Evolutionary conservation across 305 asterid genomes (phyloP), one percentile per base, ranked within the genome.

Genomic region (Fraxinus paxiana): DNA sequence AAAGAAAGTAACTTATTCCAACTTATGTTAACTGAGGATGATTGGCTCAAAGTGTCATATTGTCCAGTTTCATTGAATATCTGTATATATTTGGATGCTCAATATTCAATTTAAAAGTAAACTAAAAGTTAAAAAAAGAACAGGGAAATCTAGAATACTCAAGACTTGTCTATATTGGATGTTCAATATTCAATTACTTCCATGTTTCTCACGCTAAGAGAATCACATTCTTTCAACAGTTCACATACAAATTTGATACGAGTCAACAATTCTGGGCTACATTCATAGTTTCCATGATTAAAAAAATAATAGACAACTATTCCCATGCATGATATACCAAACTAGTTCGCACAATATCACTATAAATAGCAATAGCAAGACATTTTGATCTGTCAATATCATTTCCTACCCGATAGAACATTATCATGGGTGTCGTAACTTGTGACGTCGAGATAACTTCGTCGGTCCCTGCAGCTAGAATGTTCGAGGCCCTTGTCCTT

Each of bases 401-500:
- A 6, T 65, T 65, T 65, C 35, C 37, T 4, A 1, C 37, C 1
- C 0, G 5, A 2, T 7, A 61, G 24, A 81, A 65, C 41, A 51
- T 5, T 35, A 82, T 70, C 54, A 87, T 87, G 88, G 88, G 85
- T 56, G 75, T 82, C 30, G n/a, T 48, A 33, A 65, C 85, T 7
- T 81, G 69, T 43, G 77, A 82, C 1, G 35, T 46, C 9, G 91
- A 88, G 83, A 48, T 86, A 67, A 70, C 79, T 33, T 82, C 87
- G 75, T 10, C 88, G 59, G n/a, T 87, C 74, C 72, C 89, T 2
- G 80, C 93, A 0, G 75, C 84, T 4, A 82, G 85, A 77, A 10
- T 88, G 51, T 90, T 90, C 88, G 86, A 90, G 83, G 91, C 91
- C 6, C 17, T 85, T 69, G 76, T 87, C 76, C 83, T 88, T 63